These are phyloP conservation scores for Hortiboletus campestris DNA, from an alignment of 768 basidiomycete species.

Conservation along the genomic window DNA sequence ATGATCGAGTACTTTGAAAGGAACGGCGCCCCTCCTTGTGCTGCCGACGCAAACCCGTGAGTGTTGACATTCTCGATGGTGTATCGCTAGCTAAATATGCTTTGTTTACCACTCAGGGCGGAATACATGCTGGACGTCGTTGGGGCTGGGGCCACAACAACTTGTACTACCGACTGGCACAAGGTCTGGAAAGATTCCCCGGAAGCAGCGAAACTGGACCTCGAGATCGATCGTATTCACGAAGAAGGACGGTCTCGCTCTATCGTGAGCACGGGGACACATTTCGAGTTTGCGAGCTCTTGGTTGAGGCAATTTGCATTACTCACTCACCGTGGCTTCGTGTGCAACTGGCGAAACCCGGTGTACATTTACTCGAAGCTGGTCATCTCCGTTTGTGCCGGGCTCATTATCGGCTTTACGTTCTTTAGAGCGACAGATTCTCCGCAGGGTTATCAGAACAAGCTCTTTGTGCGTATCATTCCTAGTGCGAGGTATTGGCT, in stretches of 20 bases:
- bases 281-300: slow-evolving; percentile 36
- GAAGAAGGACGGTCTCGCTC: slow-evolving; percentile 32
- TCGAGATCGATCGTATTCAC: slow-evolving; percentile 45
- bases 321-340: slow-evolving; percentile 33
- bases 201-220: slow-evolving; percentile 37
- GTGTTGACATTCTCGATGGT: not conserved
- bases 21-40: slow-evolving; percentile 21
- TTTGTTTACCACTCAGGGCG: slow-evolving; percentile 30
- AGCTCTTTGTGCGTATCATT: slow-evolving; percentile 37
- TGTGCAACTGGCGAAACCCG: slow-evolving; percentile 41
- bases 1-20: slow-evolving; percentile 25
- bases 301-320: slow-evolving; percentile 37
- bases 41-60: slow-evolving; percentile 24
- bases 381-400: slow-evolving; percentile 32
- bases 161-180: slow-evolving; percentile 47
- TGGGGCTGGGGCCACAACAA: slow-evolving; percentile 53
- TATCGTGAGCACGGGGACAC: slow-evolving; percentile 18
- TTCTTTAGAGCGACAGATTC: slow-evolving; percentile 37
- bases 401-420: slow-evolving; percentile 42
- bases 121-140: slow-evolving; percentile 53
- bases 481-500: not conserved
- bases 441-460: slow-evolving; percentile 41
- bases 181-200: slow-evolving; percentile 45
- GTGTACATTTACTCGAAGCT: slow-evolving; percentile 41
- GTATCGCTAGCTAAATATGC: not conserved